Base-by-base conservation (phyloP, 192 early-diverging fungal genomes). In the Mortierella hygrophila region DNA sequence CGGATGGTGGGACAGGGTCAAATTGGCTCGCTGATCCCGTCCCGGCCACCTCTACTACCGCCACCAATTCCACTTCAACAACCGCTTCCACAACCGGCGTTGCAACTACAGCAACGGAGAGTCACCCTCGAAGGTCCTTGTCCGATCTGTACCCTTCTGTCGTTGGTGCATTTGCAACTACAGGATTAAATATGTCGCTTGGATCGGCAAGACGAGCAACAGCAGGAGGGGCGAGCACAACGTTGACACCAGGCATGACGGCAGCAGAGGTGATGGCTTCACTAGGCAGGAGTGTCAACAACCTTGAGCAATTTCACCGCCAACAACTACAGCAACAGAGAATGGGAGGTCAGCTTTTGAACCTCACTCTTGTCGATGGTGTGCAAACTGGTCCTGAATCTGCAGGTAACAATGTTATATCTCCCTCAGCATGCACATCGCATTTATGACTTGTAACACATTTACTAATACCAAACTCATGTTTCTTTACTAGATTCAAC, bases 291-390 rank as follows among this genome's bases (percentile, higher is more conserved):
- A 65, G 60, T 65, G 60, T 65, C 60, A 65, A 29, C 60, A 65
- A 32, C 13, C 26, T 65, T 7, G 60, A 65, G 29, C 60, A 65
- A 23, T 13, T 65, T 15, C 60, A 35, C 11, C 60, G 11, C 23
- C 60, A 65, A 52, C 49, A 52, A 41, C 21, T 37, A 60, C 74
- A 75, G 38, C 75, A 65, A 18, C 75, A 76, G 57, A n/a, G n/a
- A 0, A 15, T 23, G 11, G 60, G 29, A 15, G 11, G 60, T 32
- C 26, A 9, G 15, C 10, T 32, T 29, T 15, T 32, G 60, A 65
- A 65, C 29, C 60, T 32, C 6, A 13, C 10, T 8, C 11, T 29
- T 15, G 26, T 32, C 4, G 35, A 32, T 32, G 26, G 29, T 15
- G 13, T 9, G 11, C 8, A 65, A 1, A 32, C 0, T 15, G 29